Evolutionary conservation across 2,329 filamentous ascomycete genomes (phyloP).

Genomic region (Aspergillus sp.): DNA sequence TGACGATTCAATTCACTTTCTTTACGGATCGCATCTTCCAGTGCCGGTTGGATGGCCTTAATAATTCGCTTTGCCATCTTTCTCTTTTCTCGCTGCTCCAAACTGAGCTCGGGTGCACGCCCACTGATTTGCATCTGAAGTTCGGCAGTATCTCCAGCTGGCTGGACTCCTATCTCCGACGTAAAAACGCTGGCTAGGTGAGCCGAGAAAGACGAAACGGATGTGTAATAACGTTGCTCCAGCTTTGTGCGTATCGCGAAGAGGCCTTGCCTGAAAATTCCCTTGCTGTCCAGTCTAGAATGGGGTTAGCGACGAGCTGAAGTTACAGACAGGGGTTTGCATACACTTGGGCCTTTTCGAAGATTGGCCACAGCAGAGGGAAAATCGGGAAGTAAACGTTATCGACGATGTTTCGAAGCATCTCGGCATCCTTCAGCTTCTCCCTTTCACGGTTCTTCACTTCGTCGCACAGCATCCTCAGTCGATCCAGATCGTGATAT

Average conservation of each 20-base stretch:
- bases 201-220: conserved; percentile 59
- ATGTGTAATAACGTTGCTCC: conserved; percentile 58
- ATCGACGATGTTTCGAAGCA: conserved; percentile 78
- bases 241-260: conserved; percentile 54
- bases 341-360: conserved; percentile 80
- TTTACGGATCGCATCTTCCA: conserved; percentile 73
- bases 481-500: conserved; percentile 67
- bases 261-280: conserved; percentile 56
- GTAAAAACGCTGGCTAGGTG: conserved; percentile 59
- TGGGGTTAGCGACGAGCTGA: conserved; percentile 17
- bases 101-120: conserved; percentile 44
- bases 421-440: conserved; percentile 74
- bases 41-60: conserved; percentile 73
- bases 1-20: conserved; percentile 79
- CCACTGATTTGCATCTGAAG: conserved; percentile 53
- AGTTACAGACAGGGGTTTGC: conserved; percentile 39
- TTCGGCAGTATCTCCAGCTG: conserved; percentile 46
- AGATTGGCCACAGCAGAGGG: conserved; percentile 70
- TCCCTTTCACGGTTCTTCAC: conserved; percentile 73
- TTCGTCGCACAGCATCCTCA: conserved; percentile 68
- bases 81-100: conserved; percentile 76
- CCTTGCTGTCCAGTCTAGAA: conserved; percentile 50
- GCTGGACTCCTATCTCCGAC: conserved; percentile 52
- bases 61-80: conserved; percentile 87
- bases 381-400: conserved; percentile 88